These are phyloP conservation scores for Jatropha curcas DNA, from an alignment of 345 rosid genomes.

Conservation along the genomic window DNA sequence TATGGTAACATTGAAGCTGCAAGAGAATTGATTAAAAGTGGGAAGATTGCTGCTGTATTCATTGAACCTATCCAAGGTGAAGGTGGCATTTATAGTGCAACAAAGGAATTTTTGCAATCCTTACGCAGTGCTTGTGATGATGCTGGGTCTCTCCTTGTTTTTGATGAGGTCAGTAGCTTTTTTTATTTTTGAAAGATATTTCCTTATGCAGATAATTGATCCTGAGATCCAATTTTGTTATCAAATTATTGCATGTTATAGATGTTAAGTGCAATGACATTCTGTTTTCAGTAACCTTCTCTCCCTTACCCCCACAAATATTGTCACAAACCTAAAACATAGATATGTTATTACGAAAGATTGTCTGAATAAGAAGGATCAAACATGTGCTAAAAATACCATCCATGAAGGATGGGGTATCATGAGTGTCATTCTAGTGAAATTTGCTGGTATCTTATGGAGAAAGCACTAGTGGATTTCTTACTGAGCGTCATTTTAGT, in stretches of 20 bases:
- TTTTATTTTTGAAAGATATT: not conserved
- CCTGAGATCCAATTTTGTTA: not conserved
- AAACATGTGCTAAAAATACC: too few relatives aligned
- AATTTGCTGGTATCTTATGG: too few relatives aligned
- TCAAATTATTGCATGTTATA: not conserved
- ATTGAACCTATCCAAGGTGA: conserved; percentile 97
- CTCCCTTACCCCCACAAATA: too few relatives aligned
- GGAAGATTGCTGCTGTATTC: conserved; percentile 84
- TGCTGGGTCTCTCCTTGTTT: conserved; percentile 79
- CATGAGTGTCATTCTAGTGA: too few relatives aligned
- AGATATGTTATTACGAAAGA: too few relatives aligned
- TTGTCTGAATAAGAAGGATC: too few relatives aligned
- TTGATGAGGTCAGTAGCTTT: conserved; percentile 69
- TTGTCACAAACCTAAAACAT: too few relatives aligned
- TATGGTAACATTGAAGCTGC: conserved; percentile 74
- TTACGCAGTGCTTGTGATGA: conserved; percentile 80
- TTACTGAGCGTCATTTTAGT: too few relatives aligned
- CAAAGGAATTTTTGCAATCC: conserved; percentile 65
- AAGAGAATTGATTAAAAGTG: conserved; percentile 43
- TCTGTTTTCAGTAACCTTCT: not conserved
- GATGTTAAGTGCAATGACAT: not conserved
- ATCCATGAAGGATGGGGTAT: too few relatives aligned
- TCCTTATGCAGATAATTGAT: not conserved
- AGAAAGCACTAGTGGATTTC: too few relatives aligned
- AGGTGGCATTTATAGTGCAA: conserved; percentile 86